Evolutionary conservation across 2,329 filamentous ascomycete genomes (phyloP), one percentile per base, ranked within the genome.

Genomic region (Aureobasidium zeae): DNA sequence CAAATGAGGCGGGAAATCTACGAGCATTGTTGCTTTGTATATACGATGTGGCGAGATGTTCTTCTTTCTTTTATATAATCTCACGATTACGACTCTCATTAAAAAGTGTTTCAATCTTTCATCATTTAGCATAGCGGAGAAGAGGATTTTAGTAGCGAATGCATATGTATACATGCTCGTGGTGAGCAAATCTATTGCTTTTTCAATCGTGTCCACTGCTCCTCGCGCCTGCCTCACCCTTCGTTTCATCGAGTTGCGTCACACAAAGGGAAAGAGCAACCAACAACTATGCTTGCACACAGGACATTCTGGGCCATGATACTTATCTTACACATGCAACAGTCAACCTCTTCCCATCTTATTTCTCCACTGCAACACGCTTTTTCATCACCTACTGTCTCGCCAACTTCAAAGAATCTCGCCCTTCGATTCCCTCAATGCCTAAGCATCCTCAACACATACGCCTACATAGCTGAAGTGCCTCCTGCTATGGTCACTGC

Each of bases 21-120:
- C 10, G 16, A 39, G 28, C 31, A 34, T 12, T 12, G 25, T 29
- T 29, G 24, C 19, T 15, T 37, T 44, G 41, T 44, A 31, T 13
- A 44, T 36, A 30, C 29, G 31, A 10, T 30, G 12, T 20, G 35
- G 32, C 32, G 20, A 25, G 17, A 21, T 19, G 12, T 21, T 16
- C 28, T 32, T 11, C 9, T 15, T 25, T 45, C 12, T 26, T 43
- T 28, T 34, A 42, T 33, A 28, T 30, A 42, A 43, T 45, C 38
- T 15, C 22, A 45, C 33, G 48, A 47, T 49, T 36, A 49, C 45
- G 48, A 49, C 48, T 47, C 41, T 49, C 48, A 45, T 49, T 49
- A 38, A 49, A 9, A 34, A 15, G 25, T 39, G 22, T 28, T 39
- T 16, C 21, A 41, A 30, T 34, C 34, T 42, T 44, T 36, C 21